Base-by-base conservation (phyloP, 2,329 filamentous ascomycete species). In the Neonectria hederae region DNA sequence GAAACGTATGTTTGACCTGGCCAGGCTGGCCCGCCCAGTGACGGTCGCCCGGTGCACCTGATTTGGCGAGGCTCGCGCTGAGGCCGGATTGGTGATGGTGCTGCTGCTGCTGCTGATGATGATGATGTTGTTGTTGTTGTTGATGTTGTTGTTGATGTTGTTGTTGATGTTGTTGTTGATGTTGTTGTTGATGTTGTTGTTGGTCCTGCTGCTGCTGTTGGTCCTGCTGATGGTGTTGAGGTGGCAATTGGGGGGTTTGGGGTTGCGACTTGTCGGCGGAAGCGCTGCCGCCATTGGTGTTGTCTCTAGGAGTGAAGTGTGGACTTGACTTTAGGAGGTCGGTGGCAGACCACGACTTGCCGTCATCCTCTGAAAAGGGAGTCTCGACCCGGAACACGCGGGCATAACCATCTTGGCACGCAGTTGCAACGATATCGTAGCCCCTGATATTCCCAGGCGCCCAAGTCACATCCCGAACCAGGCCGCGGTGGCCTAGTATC, bases 391-490 rank as follows among this genome's bases (percentile, higher is more conserved):
- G 89, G 75, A 97, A 97, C n/a, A 99, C 91, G 43, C 95, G 87
- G 43, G 97, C 89, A 71, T 89, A 90, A 3, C 96, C 95, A 76
- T 99, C 96, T 78, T 97, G 97, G 76, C 93, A 96, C 2, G 94
- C 95, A 6, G 94, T 97, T 3, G 95, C 96, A 71, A 98, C 87
- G 62, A 95, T 86, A 77, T 99, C 96, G 76, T 93, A 95, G 1
- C 95, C 95, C 42, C 94, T 84, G 72, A 97, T 93, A 69, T 94
- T 97, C 13, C 94, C 95, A 52, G 94, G 92, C 1, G 95, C 93
- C 96, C 96, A 99, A 2, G 93, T 90, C 1, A 97, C 87, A 76
- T 97, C 94, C 52, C 95, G 86, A 7, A 97, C 92, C 42, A 98
- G 84, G 1, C 90, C 89, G 8, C 87, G 85, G 72, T 97, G 92